Evolutionary conservation across 768 basidiomycete genomes (phyloP).

Genomic region (Pleurotus giganteus): DNA sequence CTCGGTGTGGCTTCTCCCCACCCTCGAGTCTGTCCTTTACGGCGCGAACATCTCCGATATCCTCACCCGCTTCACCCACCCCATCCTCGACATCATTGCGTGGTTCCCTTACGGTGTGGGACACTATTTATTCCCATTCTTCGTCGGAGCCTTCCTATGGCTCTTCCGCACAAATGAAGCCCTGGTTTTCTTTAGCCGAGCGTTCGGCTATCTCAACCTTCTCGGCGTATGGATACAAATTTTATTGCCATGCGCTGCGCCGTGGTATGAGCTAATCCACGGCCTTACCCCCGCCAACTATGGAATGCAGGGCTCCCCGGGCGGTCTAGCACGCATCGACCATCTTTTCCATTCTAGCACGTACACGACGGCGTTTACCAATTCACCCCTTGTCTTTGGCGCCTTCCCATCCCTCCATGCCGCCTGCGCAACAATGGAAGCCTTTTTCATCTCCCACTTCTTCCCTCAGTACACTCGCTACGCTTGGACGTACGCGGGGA

Average conservation of each 20-base stretch:
- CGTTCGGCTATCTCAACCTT: slow-evolving; percentile 93
- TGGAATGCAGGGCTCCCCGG: slow-evolving; percentile 87
- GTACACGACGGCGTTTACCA: slow-evolving; percentile 80
- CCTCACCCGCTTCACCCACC: slow-evolving; percentile 91
- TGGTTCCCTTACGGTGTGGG: slow-evolving; percentile 97
- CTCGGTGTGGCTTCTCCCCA: slow-evolving; percentile 90
- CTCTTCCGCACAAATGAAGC: slow-evolving; percentile 81
- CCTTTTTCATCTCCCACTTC: slow-evolving; percentile 92
- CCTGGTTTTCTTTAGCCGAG: slow-evolving; percentile 80
- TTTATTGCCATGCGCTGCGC: slow-evolving; percentile 88
- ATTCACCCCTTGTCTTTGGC: slow-evolving; percentile 92
- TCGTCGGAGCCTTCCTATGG: slow-evolving; percentile 86
- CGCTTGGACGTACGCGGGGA: slow-evolving; percentile 80
- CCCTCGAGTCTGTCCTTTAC: slow-evolving; percentile 91
- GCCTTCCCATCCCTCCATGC: slow-evolving; percentile 96
- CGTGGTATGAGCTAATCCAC: slow-evolving; percentile 97
- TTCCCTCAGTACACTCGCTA: slow-evolving; percentile 72
- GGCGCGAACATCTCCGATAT: slow-evolving; percentile 98
- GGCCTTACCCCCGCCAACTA: slow-evolving; percentile 96
- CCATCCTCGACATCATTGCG: slow-evolving; percentile 86
- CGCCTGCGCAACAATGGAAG: slow-evolving; percentile 87
- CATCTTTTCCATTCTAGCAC: slow-evolving; percentile 71
- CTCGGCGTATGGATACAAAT: slow-evolving; percentile 87
- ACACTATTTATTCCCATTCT: slow-evolving; percentile 86
- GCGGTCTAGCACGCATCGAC: slow-evolving; percentile 92